Percentiles rank a stretch among this genome's conserved stretches.
Evolutionary conservation across 179 eudicot species (phyloP).

Genomic region (Sideroxylon spinosum): DNA sequence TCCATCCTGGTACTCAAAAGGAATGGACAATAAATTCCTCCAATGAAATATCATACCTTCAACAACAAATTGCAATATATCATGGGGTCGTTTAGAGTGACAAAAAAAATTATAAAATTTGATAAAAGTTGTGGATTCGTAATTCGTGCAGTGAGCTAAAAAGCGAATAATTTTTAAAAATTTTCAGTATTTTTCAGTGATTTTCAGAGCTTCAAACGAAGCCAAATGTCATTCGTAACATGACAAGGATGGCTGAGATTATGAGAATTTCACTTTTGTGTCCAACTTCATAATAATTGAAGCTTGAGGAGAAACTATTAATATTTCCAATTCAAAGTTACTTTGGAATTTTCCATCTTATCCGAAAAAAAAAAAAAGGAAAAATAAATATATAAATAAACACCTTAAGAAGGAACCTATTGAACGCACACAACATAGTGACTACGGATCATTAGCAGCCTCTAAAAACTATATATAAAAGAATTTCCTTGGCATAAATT

Average conservation of each 20-base stretch:
- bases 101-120: too few species aligned
- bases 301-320: neutral
- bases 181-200: too few species aligned
- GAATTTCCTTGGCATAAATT: neutral
- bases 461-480: neutral
- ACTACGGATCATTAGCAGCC: neutral
- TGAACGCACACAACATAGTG: neutral
- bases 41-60: slow-evolving; percentile 1
- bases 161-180: too few species aligned
- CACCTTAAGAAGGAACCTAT: neutral
- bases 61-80: neutral
- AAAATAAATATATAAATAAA: neutral
- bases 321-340: neutral
- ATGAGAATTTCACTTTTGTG: too few species aligned
- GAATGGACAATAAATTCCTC: slow-evolving; percentile 1
- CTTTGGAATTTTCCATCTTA: neutral
- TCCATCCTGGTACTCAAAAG: neutral
- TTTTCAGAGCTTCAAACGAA: too few species aligned
- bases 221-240: neutral
- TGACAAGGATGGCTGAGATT: neutral
- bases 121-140: too few species aligned
- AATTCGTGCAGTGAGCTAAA: too few species aligned
- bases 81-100: too few species aligned
- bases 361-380: neutral
- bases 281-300: neutral